A percentile compares a stretch with the other conserved stretches of the same genome.
Conservation (phyloP, 495 filamentous ascomycete species). For the Apodospora peruviana region DNA sequence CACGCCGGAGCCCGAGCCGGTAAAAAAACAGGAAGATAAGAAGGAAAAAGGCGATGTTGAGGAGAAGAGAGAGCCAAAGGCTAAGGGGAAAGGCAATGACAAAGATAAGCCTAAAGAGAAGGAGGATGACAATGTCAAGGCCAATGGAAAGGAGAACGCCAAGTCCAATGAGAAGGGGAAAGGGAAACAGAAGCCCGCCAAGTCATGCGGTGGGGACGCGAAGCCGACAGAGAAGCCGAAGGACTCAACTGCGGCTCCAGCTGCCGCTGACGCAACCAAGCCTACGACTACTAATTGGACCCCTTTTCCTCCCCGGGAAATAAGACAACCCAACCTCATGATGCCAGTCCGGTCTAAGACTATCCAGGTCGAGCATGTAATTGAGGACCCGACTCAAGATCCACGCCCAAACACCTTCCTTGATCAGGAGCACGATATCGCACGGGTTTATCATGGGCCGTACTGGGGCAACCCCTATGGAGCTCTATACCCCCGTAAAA, state of each 20-base stretch:
- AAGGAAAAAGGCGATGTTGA: not conserved
- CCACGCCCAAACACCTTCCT: slow-evolving; percentile 47
- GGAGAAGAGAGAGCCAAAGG: not conserved
- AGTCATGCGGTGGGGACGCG: not conserved
- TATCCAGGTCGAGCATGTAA: slow-evolving; percentile 37
- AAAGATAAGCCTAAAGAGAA: not conserved
- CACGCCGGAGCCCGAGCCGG: slow-evolving; percentile 1
- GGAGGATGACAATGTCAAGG: no score
- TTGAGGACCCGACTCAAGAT: slow-evolving; percentile 32
- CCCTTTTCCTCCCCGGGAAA: slow-evolving; percentile 2
- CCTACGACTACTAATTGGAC: not conserved
- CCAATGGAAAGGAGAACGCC: not conserved
- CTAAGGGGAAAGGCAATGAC: no score
- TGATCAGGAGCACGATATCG: slow-evolving; percentile 31
- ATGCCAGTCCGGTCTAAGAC: slow-evolving; percentile 30
- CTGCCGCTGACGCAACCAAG: not conserved
- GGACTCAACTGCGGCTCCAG: not conserved
- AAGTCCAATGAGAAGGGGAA: slow-evolving; percentile 2
- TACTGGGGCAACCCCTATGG: slow-evolving; percentile 39
- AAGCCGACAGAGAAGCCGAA: not conserved
- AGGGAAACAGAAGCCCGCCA: not conserved
- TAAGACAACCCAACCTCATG: slow-evolving; percentile 24
- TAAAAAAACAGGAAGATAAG: not conserved
- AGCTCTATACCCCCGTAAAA: slow-evolving; percentile 6
- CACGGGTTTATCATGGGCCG: slow-evolving; percentile 46